phyloP scores from a whole-genome alignment of 2,329 filamentous ascomycete species.

The Alternaria novae-zelandiae region DNA sequence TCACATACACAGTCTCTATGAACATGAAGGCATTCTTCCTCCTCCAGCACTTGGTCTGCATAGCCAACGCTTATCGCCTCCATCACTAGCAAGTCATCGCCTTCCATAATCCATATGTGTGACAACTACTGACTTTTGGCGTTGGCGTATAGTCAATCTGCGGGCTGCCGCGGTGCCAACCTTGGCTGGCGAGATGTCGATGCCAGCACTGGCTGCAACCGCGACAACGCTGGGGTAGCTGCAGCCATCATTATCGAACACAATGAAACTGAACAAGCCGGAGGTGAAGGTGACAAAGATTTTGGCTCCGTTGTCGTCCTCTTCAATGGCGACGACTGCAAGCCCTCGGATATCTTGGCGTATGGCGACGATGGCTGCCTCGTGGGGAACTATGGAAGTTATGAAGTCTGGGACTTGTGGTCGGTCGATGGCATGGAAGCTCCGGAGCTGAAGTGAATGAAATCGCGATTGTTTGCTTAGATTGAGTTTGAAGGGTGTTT shows the following conservation, averaged over 20 bases:
- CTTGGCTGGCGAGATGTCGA: conserved; percentile 1
- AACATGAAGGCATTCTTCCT: neutral
- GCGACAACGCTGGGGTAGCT: conserved; percentile 5
- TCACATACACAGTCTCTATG: neutral
- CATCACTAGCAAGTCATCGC: neutral
- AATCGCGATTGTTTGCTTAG: neutral
- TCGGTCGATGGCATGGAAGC: conserved; percentile 3
- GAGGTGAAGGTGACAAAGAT: conserved; percentile 8
- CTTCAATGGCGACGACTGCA: conserved; percentile 12
- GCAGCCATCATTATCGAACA: neutral
- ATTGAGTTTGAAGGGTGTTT: neutral
- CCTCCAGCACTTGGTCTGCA: neutral
- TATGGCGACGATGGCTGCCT: conserved; percentile 6
- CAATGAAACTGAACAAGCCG: neutral
- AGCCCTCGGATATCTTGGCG: conserved; percentile 12
- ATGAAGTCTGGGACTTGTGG: conserved; percentile 14
- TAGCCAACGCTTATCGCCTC: neutral
- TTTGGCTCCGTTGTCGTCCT: conserved; percentile 13
- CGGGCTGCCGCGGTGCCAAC: neutral
- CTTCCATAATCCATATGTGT: neutral
- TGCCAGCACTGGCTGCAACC: conserved; percentile 6
- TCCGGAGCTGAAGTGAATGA: neutral
- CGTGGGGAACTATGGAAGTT: conserved; percentile 12
- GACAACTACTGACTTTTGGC: neutral
- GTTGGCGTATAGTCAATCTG: neutral